Evolutionary conservation across 225 moss, liverwort and hornwort species (phyloP).

Genomic region (Rhytidiadelphus loreus): DNA sequence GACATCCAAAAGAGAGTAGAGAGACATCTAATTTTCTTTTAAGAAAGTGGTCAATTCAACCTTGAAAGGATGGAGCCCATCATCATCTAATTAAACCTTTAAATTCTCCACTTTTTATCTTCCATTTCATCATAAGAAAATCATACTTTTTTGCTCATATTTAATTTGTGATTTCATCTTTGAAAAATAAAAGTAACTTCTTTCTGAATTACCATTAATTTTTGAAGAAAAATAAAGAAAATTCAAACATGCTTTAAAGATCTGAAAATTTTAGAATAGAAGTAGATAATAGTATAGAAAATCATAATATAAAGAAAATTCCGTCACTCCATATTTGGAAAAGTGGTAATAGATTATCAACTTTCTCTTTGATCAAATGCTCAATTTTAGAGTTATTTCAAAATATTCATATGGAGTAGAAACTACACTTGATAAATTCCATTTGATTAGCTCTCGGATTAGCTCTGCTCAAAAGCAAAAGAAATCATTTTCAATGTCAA

Average conservation of each 20-base stretch:
- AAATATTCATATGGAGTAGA: background rate
- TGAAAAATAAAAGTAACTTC: too few relatives aligned
- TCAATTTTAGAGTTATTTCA: background rate
- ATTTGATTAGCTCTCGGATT: too few relatives aligned
- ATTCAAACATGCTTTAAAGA: background rate
- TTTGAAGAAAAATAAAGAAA: too few relatives aligned
- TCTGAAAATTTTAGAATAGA: background rate
- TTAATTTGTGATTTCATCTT: too few relatives aligned
- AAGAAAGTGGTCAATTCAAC: background rate
- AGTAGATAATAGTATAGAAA: background rate
- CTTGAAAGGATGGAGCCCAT: background rate
- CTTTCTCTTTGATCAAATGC: background rate
- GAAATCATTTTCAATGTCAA: too few relatives aligned
- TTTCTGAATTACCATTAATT: too few relatives aligned
- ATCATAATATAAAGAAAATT: background rate
- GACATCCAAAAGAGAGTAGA: too few relatives aligned
- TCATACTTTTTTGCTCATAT: too few relatives aligned
- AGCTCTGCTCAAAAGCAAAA: too few relatives aligned
- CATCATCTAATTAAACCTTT: background rate
- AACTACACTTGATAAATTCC: too few relatives aligned
- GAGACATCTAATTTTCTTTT: too few relatives aligned
- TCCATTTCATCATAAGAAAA: background rate
- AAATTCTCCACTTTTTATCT: background rate
- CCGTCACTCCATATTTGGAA: background rate
- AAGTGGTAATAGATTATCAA: background rate